Conservation (phyloP, 2,329 filamentous ascomycete genomes). For the Capronia coronata region DNA sequence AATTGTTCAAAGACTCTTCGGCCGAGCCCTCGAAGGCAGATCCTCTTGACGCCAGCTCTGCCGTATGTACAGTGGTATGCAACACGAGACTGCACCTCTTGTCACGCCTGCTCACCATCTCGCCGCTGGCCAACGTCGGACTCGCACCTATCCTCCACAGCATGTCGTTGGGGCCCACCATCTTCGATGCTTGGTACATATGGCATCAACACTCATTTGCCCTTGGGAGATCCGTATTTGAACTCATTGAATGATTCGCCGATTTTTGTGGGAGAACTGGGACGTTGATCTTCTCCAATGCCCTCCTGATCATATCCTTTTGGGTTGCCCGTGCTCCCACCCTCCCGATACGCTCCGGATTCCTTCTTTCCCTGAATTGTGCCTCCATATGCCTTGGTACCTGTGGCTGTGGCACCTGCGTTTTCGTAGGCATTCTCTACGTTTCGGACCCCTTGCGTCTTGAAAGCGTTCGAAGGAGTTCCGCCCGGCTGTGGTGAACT, state of each 20-base stretch:
- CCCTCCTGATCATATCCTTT: constrained; percentile 13
- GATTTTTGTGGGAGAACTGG: neutral
- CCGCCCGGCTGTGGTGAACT: constrained; percentile 11
- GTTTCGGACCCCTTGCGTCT: constrained; percentile 23
- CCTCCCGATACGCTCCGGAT: constrained; percentile 14
- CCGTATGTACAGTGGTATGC: no score
- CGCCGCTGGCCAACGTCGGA: no score
- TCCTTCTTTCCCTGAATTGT: constrained; percentile 21
- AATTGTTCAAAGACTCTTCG: no score
- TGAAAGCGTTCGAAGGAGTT: constrained; percentile 8
- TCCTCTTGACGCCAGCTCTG: no score
- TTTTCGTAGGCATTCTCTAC: constrained; percentile 25
- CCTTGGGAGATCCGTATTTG: constrained; percentile 18
- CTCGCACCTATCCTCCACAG: no score
- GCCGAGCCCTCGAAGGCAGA: no score
- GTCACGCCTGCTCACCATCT: neutral
- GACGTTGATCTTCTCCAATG: constrained; percentile 22
- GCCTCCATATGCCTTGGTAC: constrained; percentile 26
- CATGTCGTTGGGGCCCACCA: no score
- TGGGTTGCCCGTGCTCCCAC: constrained; percentile 10
- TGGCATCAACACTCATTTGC: constrained; percentile 14
- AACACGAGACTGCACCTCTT: neutral
- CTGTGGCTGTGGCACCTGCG: constrained; percentile 25
- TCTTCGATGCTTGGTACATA: no score
- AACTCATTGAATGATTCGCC: constrained; percentile 19